Conservation (phyloP, 2,329 filamentous ascomycete genomes). For the Pseudogymnoascus sp. region DNA sequence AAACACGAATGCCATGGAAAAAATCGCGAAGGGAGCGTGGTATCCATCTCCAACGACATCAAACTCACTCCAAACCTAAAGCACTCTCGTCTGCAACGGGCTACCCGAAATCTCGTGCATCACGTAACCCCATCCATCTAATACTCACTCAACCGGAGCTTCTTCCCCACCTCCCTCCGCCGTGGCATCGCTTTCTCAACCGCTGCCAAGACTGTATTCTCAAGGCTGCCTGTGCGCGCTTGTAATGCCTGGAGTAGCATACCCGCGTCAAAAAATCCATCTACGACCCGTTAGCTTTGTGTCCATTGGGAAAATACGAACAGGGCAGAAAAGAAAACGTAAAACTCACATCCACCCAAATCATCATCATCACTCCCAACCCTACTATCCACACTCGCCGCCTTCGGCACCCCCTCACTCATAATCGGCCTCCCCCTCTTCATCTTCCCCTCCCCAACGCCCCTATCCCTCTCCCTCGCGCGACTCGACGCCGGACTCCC, state of each 20-base stretch:
- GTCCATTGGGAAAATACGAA: constrained; percentile 15
- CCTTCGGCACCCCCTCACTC: constrained; percentile 37
- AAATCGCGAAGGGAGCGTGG: background rate
- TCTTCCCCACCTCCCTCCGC: constrained; percentile 65
- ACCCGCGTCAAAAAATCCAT: constrained; percentile 95
- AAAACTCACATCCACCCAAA: constrained; percentile 76
- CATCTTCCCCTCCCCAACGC: constrained; percentile 34
- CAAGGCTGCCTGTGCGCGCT: constrained; percentile 50
- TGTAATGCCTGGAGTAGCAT: constrained; percentile 88
- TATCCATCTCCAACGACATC: background rate
- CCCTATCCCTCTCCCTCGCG: constrained; percentile 40
- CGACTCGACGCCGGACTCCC: constrained; percentile 43
- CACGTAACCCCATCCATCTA: no score
- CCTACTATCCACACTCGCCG: constrained; percentile 48
- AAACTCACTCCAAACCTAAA: background rate
- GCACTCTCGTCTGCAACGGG: background rate
- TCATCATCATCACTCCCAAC: constrained; percentile 77
- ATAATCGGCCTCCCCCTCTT: constrained; percentile 72
- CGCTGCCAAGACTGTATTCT: constrained; percentile 21
- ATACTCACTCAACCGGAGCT: constrained; percentile 61
- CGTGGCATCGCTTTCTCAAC: constrained; percentile 42
- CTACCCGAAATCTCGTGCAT: no score
- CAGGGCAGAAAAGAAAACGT: constrained; percentile 9
- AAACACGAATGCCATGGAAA: background rate
- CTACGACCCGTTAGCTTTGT: constrained; percentile 37